phyloP scores from a whole-genome alignment of 2,329 filamentous ascomycete species.

The Decorospora gaudefroyi region DNA sequence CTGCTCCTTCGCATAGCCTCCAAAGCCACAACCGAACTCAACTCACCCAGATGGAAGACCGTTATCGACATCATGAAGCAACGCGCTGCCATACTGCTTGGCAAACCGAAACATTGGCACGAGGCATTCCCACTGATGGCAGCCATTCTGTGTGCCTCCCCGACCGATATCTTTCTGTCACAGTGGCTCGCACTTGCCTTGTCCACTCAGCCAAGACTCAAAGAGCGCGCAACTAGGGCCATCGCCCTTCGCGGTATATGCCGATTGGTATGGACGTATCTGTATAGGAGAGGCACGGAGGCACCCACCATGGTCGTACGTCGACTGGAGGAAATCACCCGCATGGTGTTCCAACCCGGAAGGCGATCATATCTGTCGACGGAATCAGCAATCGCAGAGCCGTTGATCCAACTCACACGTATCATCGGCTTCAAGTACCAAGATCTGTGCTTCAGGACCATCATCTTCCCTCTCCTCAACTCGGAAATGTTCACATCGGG shows the following conservation, averaged over 20 bases:
- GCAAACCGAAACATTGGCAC: conserved; percentile 90
- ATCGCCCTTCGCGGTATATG: conserved; percentile 88
- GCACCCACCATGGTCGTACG: conserved; percentile 67
- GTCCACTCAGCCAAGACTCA: conserved; percentile 77
- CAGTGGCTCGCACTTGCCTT: conserved; percentile 87
- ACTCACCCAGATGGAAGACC: conserved; percentile 81
- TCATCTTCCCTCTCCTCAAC: conserved; percentile 95
- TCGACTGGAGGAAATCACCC: conserved; percentile 88
- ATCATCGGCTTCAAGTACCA: conserved; percentile 93
- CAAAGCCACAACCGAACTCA: conserved; percentile 75
- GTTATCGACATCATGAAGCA: conserved; percentile 79
- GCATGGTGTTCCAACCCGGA: conserved; percentile 77
- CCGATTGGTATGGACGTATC: conserved; percentile 89
- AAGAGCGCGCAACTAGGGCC: conserved; percentile 77
- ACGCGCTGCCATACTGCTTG: conserved; percentile 79
- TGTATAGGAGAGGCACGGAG: conserved; percentile 78
- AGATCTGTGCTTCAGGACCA: conserved; percentile 86
- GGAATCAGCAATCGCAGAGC: conserved; percentile 82
- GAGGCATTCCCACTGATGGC: conserved; percentile 87
- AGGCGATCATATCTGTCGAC: conserved; percentile 81
- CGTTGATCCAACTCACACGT: conserved; percentile 88
- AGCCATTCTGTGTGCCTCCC: conserved; percentile 84
- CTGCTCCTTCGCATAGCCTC: conserved; percentile 86
- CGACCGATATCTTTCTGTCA: conserved; percentile 76
- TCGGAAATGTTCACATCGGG: conserved; percentile 79